These are phyloP conservation scores for Aureobasidium vineae DNA, from an alignment of 2,329 filamentous ascomycete genomes.

Conservation along the genomic window DNA sequence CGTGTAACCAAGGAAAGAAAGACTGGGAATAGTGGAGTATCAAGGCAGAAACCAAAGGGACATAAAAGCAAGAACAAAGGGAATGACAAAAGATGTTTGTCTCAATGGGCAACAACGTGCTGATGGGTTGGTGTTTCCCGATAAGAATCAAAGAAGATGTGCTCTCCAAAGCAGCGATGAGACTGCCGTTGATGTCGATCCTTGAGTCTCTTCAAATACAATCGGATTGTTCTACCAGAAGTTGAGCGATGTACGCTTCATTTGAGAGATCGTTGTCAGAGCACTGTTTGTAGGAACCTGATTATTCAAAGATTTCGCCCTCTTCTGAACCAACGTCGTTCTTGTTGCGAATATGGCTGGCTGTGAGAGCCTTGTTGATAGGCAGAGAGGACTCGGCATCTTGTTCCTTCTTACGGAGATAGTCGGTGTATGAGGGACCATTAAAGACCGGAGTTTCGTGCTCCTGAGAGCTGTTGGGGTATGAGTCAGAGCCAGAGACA, in stretches of 20 bases:
- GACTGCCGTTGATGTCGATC: too few relatives aligned
- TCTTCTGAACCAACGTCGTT: not conserved
- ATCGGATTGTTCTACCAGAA: not conserved
- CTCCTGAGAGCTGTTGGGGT: not conserved
- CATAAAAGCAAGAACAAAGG: too few relatives aligned
- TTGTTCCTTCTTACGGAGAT: not conserved
- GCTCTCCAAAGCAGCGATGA: too few relatives aligned
- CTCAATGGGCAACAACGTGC: too few relatives aligned
- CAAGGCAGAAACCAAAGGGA: too few relatives aligned
- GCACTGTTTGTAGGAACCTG: not conserved
- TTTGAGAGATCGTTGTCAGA: not conserved
- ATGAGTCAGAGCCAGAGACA: not conserved
- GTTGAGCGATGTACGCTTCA: not conserved
- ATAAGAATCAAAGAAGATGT: too few relatives aligned
- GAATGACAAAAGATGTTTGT: too few relatives aligned
- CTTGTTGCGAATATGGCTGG: not conserved
- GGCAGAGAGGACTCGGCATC: not conserved
- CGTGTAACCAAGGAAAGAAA: too few relatives aligned
- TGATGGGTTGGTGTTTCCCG: too few relatives aligned
- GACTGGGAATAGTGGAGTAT: too few relatives aligned
- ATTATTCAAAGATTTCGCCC: conserved; percentile 2
- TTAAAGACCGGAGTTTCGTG: not conserved
- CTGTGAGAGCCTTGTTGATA: not conserved
- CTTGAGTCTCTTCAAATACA: too few relatives aligned
- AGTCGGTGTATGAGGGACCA: not conserved